Percentiles rank a stretch among this genome's conserved stretches.
Evolutionary conservation across 208 protist genomes (phyloP).

Genomic region (Leishmania braziliensis): DNA sequence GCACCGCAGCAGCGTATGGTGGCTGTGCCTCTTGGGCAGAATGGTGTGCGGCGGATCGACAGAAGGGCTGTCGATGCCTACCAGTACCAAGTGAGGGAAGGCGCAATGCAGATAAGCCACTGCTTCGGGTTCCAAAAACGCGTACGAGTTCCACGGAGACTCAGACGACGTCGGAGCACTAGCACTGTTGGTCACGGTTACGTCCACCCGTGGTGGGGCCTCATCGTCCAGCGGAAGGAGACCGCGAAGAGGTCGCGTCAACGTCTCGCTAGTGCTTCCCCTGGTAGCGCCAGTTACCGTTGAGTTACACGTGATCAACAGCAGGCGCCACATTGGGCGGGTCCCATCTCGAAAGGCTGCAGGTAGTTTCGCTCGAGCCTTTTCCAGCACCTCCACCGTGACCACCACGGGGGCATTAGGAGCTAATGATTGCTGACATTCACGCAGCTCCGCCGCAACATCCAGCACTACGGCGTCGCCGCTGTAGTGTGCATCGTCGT

Average conservation of each 20-base stretch:
- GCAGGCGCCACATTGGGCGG: conserved; percentile 45
- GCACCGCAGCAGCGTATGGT: conserved; percentile 47
- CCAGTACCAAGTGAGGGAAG: conserved; percentile 63
- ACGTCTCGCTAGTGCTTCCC: not conserved
- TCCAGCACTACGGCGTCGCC: conserved; percentile 64
- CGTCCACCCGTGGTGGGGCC: not conserved
- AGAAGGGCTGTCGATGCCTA: conserved; percentile 74
- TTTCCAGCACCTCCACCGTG: conserved; percentile 46
- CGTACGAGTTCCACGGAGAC: conserved; percentile 37
- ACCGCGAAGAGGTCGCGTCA: not conserved
- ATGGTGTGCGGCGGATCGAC: conserved; percentile 47
- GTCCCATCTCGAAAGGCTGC: conserved; percentile 8
- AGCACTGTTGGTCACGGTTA: not conserved
- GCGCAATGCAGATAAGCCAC: conserved; percentile 43
- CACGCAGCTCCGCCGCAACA: conserved; percentile 33
- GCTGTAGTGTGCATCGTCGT: conserved; percentile 68
- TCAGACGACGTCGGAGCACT: not conserved
- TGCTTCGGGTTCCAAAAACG: conserved; percentile 47
- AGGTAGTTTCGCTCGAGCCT: conserved; percentile 25
- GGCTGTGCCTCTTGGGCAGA: conserved; percentile 46
- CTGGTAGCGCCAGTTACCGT: not conserved
- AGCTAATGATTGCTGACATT: conserved; percentile 1
- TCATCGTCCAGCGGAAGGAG: not conserved
- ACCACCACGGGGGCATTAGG: conserved; percentile 32
- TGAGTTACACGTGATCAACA: conserved; percentile 45